Percentiles rank a stretch among this genome's conserved stretches.
Conservation (phyloP, 2,329 filamentous ascomycete species). For the Xylaria digitata region DNA sequence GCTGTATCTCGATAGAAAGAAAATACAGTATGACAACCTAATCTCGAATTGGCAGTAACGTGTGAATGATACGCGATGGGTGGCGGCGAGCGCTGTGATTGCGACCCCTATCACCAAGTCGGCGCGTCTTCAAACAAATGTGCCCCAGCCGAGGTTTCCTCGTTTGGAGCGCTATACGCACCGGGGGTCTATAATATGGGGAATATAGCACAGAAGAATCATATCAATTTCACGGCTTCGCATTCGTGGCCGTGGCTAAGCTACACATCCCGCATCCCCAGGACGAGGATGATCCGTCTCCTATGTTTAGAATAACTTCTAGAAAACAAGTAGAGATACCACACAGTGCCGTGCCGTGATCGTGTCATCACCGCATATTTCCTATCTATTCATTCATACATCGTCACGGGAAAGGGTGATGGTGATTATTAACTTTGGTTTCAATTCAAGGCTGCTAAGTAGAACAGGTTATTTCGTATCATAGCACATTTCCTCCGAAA, state of each 20-base stretch:
- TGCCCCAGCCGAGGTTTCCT: background rate
- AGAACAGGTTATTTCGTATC: background rate
- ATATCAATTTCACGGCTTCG: background rate
- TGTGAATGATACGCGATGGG: background rate
- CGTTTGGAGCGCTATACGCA: background rate
- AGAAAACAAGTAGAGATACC: background rate
- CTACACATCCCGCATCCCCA: background rate
- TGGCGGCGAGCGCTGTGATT: slow-evolving; percentile 12
- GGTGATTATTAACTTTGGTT: background rate
- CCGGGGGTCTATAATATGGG: background rate
- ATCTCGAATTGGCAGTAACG: background rate
- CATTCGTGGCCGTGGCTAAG: background rate
- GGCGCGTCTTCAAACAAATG: slow-evolving; percentile 33
- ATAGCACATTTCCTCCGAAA: background rate
- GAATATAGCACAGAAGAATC: background rate
- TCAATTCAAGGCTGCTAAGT: slow-evolving; percentile 10
- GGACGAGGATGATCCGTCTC: background rate
- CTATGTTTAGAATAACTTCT: background rate
- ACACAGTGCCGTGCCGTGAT: no score
- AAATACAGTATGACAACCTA: background rate
- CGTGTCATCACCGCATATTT: no score
- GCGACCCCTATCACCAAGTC: slow-evolving; percentile 26
- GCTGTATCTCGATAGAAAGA: background rate
- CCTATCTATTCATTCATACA: background rate
- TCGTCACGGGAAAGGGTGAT: no score